These are phyloP conservation scores for Bipolaris sorokiniana DNA, from an alignment of 2,329 filamentous ascomycete species.

Conservation along the genomic window DNA sequence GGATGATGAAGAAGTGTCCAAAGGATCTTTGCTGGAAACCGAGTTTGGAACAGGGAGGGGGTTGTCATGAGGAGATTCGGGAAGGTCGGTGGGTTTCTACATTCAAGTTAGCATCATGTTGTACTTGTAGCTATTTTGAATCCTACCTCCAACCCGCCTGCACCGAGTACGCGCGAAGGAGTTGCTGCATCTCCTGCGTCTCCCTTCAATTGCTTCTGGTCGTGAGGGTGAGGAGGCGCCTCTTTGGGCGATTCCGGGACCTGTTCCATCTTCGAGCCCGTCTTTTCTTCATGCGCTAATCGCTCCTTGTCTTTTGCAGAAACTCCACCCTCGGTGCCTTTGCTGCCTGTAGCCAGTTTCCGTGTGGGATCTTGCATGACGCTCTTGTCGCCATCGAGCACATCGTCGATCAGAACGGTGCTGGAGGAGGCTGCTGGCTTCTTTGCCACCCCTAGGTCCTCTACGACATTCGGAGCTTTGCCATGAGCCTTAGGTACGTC, in stretches of 20 bases:
- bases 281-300: constrained; percentile 70
- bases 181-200: constrained; percentile 15
- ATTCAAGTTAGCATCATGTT: constrained; percentile 19
- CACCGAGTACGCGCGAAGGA: constrained; percentile 36
- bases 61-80: constrained; percentile 76
- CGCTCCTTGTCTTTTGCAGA: constrained; percentile 82
- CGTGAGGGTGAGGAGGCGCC: constrained; percentile 79
- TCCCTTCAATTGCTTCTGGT: constrained; percentile 66
- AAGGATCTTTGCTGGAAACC: constrained; percentile 68
- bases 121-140: background rate
- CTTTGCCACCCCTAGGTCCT: constrained; percentile 48
- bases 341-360: constrained; percentile 78
- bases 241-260: constrained; percentile 85
- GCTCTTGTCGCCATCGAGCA: constrained; percentile 67
- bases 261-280: constrained; percentile 71
- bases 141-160: constrained; percentile 49
- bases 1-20: constrained; percentile 38
- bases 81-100: constrained; percentile 81
- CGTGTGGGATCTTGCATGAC: constrained; percentile 92
- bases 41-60: constrained; percentile 70
- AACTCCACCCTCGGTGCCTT: constrained; percentile 87
- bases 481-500: constrained; percentile 45
- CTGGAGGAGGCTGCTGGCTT: constrained; percentile 29
- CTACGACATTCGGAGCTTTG: constrained; percentile 43
- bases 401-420: constrained; percentile 46